Conservation (phyloP, 352 stramenopile species). For the Globisporangium echinulatum region DNA sequence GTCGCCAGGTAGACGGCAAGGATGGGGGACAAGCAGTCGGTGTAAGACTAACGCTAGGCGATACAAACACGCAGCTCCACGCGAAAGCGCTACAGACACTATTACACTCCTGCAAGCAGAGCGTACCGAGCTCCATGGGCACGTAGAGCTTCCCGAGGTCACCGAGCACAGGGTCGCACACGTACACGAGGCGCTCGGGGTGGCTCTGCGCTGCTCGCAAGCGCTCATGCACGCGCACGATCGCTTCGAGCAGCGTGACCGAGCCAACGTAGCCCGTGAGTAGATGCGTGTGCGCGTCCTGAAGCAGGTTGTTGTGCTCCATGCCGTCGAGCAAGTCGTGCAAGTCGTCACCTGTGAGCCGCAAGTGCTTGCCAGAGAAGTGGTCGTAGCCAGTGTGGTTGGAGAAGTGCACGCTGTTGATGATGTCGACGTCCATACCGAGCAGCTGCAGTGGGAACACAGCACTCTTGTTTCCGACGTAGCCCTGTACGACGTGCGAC, state of each 20-base stretch:
- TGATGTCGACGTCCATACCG: conserved; percentile 81
- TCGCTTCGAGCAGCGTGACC: conserved; percentile 56
- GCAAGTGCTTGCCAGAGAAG: conserved; percentile 65
- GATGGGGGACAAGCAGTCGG: no score
- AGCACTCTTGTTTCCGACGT: conserved; percentile 84
- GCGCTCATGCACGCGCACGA: conserved; percentile 59
- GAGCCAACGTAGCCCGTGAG: conserved; percentile 82
- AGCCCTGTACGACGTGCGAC: conserved; percentile 84
- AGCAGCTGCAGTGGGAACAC: conserved; percentile 82
- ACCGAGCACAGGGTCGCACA: conserved; percentile 81
- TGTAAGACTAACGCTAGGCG: no score
- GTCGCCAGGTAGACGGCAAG: not conserved
- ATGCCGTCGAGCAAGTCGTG: conserved; percentile 77
- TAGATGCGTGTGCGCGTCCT: conserved; percentile 66
- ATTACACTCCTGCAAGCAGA: no score
- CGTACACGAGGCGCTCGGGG: conserved; percentile 51
- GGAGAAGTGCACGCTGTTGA: conserved; percentile 87
- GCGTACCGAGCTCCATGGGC: conserved; percentile 59
- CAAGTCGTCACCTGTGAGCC: conserved; percentile 66
- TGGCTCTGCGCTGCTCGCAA: conserved; percentile 44
- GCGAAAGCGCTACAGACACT: no score
- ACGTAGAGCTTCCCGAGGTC: conserved; percentile 82
- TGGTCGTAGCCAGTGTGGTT: conserved; percentile 82
- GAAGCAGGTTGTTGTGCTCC: conserved; percentile 60
- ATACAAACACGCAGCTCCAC: no score